Percentiles rank a stretch among this genome's conserved stretches.
Conservation (phyloP, 2,329 filamentous ascomycete genomes). For the Penicillium nordicum region DNA sequence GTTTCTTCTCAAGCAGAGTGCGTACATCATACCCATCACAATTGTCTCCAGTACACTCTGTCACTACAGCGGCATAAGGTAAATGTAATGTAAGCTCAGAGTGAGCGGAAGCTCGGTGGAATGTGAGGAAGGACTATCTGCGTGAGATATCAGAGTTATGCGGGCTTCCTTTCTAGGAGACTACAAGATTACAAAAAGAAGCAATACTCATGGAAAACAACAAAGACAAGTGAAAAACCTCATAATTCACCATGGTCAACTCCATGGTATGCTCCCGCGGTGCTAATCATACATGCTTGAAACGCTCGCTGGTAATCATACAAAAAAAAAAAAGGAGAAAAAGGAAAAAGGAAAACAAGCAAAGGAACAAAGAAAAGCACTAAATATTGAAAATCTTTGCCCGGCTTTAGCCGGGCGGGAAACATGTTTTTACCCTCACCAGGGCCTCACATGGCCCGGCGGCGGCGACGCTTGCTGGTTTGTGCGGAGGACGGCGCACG, state of each 20-base stretch:
- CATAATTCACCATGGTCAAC: slow-evolving; percentile 1
- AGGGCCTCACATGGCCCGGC: background rate
- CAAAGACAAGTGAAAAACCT: background rate
- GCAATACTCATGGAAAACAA: background rate
- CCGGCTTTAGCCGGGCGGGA: background rate
- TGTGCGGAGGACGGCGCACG: background rate
- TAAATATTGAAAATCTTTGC: background rate
- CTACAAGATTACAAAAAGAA: background rate
- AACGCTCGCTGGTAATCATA: slow-evolving; percentile 6
- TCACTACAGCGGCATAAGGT: background rate
- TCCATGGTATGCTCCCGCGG: slow-evolving; percentile 4
- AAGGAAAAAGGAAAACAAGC: background rate
- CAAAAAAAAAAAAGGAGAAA: background rate
- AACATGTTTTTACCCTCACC: background rate
- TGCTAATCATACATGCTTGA: slow-evolving; percentile 5
- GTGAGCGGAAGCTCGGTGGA: background rate
- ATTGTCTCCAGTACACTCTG: background rate
- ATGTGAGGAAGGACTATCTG: background rate
- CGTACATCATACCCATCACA: background rate
- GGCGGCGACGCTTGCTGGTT: background rate
- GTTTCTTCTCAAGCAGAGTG: background rate
- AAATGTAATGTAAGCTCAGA: background rate
- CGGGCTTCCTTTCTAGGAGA: background rate
- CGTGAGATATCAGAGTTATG: background rate
- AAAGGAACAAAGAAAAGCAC: background rate